These are phyloP conservation scores for Aspergillus quadricinctus DNA, from an alignment of 2,329 filamentous ascomycete species.

Conservation along the genomic window DNA sequence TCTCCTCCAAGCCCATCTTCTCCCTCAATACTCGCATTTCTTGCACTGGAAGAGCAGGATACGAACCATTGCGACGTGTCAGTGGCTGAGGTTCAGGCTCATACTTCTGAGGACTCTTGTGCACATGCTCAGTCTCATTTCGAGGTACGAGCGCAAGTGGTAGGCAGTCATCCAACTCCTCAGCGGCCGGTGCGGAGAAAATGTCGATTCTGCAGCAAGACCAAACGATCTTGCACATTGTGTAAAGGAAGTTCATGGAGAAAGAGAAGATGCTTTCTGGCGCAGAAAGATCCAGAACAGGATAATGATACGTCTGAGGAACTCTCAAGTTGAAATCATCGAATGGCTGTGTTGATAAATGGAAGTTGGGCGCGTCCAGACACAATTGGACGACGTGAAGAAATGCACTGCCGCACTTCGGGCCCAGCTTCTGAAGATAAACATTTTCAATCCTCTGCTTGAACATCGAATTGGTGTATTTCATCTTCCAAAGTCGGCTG, in stretches of 20 bases:
- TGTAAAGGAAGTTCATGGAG: slow-evolving; percentile 43
- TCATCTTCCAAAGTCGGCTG: slow-evolving; percentile 59
- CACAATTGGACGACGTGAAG: slow-evolving; percentile 60
- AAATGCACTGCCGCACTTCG: slow-evolving; percentile 61
- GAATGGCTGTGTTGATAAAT: slow-evolving; percentile 40
- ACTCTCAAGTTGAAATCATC: slow-evolving; percentile 38
- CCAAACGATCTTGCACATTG: slow-evolving; percentile 39
- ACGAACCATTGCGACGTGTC: slow-evolving; percentile 14
- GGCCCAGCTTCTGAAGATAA: slow-evolving; percentile 57
- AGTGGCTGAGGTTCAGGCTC: slow-evolving; percentile 9
- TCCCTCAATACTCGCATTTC: slow-evolving; percentile 23
- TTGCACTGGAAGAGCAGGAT: slow-evolving; percentile 15
- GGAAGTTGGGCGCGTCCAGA: slow-evolving; percentile 54
- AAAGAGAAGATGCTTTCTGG: slow-evolving; percentile 40
- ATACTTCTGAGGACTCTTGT: slow-evolving; percentile 17
- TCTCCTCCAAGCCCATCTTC: slow-evolving; percentile 23
- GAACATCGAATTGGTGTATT: slow-evolving; percentile 60
- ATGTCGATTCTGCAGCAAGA: slow-evolving; percentile 41
- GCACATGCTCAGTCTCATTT: slow-evolving; percentile 24
- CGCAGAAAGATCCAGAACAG: slow-evolving; percentile 38
- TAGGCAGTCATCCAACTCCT: slow-evolving; percentile 40
- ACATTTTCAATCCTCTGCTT: slow-evolving; percentile 60
- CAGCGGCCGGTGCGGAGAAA: slow-evolving; percentile 36
- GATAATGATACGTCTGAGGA: slow-evolving; percentile 39
- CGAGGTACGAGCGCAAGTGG: slow-evolving; percentile 37